Conservation (phyloP, 352 stramenopile genomes). For the Pythium dissotocum region DNA sequence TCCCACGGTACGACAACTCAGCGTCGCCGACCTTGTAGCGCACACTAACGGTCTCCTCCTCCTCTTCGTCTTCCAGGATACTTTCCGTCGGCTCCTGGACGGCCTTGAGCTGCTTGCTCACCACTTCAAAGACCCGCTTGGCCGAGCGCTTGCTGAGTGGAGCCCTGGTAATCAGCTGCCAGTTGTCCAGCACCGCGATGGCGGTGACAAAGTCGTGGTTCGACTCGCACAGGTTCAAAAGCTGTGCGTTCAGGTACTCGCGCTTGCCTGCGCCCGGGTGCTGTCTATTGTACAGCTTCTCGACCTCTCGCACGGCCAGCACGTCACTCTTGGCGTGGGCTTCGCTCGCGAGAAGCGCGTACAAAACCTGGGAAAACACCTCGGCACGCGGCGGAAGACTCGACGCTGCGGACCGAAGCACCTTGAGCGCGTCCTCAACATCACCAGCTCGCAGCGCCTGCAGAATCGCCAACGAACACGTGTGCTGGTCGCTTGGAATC, state of each 20-base stretch:
- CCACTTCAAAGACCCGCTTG: conserved; percentile 59
- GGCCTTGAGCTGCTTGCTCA: conserved; percentile 51
- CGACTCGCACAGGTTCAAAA: conserved; percentile 71
- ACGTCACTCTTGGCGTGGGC: conserved; percentile 33
- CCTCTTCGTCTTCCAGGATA: not conserved
- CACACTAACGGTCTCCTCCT: conserved; percentile 13
- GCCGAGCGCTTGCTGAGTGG: conserved; percentile 48
- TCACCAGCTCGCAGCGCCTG: conserved; percentile 55
- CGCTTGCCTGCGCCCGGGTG: conserved; percentile 35
- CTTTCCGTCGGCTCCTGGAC: conserved; percentile 20
- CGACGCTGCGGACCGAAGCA: conserved; percentile 44
- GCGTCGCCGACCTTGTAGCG: conserved; percentile 44
- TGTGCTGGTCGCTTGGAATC: conserved; percentile 53
- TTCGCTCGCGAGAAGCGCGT: conserved; percentile 49
- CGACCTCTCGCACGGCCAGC: conserved; percentile 49
- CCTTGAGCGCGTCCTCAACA: conserved; percentile 38
- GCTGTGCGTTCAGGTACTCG: conserved; percentile 46
- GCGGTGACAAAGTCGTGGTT: conserved; percentile 63
- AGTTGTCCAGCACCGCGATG: conserved; percentile 61
- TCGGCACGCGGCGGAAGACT: conserved; percentile 48
- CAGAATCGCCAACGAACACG: conserved; percentile 45
- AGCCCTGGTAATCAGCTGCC: conserved; percentile 42
- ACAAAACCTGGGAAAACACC: conserved; percentile 67
- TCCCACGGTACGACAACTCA: conserved; percentile 53
- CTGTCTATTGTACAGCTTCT: conserved; percentile 61